Conservation (phyloP, 257 asterid species). For the Echites panduratus region DNA sequence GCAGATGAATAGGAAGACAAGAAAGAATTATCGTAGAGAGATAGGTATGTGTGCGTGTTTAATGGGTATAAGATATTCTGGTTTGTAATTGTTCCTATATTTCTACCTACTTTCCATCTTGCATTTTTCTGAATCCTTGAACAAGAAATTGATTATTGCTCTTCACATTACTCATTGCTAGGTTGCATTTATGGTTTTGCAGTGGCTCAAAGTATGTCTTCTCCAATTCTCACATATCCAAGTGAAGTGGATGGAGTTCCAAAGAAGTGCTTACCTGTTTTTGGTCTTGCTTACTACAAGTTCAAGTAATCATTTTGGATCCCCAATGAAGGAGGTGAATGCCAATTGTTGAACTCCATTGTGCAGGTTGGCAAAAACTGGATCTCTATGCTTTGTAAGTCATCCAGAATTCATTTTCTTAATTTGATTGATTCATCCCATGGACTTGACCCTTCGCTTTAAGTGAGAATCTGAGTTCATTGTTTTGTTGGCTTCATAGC, state of each 20-base stretch:
- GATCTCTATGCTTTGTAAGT: slow-evolving; percentile 47
- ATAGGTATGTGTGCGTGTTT: background rate
- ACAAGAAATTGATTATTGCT: background rate
- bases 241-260: slow-evolving; percentile 45
- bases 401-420: slow-evolving; percentile 95
- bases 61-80: background rate
- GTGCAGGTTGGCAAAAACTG: slow-evolving; percentile 65
- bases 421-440: slow-evolving; percentile 9
- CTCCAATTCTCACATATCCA: slow-evolving; percentile 42
- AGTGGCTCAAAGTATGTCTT: slow-evolving; percentile 48
- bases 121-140: no score
- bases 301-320: slow-evolving; percentile 74
- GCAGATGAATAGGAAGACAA: background rate
- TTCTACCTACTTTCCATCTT: no score
- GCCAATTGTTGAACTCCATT: slow-evolving; percentile 46
- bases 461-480: background rate
- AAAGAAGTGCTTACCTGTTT: slow-evolving; percentile 59
- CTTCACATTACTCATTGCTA: background rate
- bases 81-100: background rate
- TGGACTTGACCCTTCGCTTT: background rate
- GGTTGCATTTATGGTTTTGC: slow-evolving; percentile 17
- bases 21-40: background rate
- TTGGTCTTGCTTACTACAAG: slow-evolving; percentile 82
- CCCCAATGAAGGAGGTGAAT: slow-evolving; percentile 43
- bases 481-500: background rate